These are phyloP conservation scores for Trichomonas vaginalis DNA, from an alignment of 208 protist genomes.

Conservation along the genomic window DNA sequence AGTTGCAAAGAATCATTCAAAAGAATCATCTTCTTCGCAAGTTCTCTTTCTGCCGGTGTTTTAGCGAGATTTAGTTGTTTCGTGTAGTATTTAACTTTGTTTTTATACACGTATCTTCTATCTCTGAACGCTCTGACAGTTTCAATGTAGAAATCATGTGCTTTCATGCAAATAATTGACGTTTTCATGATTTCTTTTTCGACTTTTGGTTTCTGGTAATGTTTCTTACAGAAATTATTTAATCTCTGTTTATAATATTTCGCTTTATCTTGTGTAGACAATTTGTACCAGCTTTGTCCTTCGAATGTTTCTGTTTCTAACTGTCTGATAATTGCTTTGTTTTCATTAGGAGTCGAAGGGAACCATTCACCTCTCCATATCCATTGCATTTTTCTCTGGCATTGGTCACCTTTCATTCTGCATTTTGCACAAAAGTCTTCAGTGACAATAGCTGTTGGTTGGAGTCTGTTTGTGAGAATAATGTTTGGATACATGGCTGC, in stretches of 20 bases:
- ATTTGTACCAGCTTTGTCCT: neutral
- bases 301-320: conserved; percentile 14
- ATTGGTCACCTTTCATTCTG: conserved; percentile 38
- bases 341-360: conserved; percentile 51
- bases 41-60: conserved; percentile 11
- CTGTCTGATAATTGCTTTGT: conserved; percentile 6
- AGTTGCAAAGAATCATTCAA: conserved; percentile 99
- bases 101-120: conserved; percentile 95
- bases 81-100: conserved; percentile 25
- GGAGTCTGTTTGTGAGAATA: conserved; percentile 98
- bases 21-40: conserved; percentile 66
- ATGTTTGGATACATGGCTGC: conserved; percentile 99
- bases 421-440: conserved; percentile 72
- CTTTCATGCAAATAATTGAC: conserved; percentile 92
- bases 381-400: conserved; percentile 90
- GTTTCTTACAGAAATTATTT: conserved; percentile 75
- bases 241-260: conserved; percentile 73
- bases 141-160: conserved; percentile 98
- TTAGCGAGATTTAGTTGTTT: neutral
- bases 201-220: conserved; percentile 84
- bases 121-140: conserved; percentile 95
- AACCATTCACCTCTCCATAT: conserved; percentile 89
- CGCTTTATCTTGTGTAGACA: conserved; percentile 37
- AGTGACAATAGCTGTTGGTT: conserved; percentile 70
- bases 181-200: conserved; percentile 39